Conservation (phyloP, 2,329 filamentous ascomycete genomes). For the Paraphoma sp. region DNA sequence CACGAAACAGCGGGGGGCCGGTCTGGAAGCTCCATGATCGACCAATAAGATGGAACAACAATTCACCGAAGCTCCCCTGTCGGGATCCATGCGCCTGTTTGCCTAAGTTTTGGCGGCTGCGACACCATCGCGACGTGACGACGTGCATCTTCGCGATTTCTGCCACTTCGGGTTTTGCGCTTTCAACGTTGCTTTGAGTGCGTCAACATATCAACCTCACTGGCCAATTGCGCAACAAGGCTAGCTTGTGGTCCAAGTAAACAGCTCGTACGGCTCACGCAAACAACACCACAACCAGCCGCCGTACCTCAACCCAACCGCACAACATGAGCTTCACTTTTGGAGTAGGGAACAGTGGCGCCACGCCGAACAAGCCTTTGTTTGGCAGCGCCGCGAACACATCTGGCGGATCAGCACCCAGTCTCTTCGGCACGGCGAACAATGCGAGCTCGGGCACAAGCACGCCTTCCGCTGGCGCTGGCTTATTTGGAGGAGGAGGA, state of each 20-base stretch:
- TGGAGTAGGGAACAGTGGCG: slow-evolving; percentile 30
- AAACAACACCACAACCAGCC: slow-evolving; percentile 5
- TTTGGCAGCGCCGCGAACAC: slow-evolving; percentile 33
- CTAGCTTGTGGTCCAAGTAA: slow-evolving; percentile 12
- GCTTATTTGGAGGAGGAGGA: slow-evolving; percentile 23
- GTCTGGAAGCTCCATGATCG: slow-evolving; percentile 15
- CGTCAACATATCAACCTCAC: not conserved
- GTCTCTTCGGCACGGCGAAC: slow-evolving; percentile 35
- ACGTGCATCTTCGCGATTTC: slow-evolving; percentile 16
- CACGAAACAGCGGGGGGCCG: slow-evolving; percentile 15
- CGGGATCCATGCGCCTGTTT: slow-evolving; percentile 17
- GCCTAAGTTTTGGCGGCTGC: slow-evolving; percentile 36
- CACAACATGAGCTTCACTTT: slow-evolving; percentile 44
- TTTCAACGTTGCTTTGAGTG: not conserved
- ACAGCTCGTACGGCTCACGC: slow-evolving; percentile 21
- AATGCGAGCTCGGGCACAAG: slow-evolving; percentile 21
- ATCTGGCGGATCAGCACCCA: slow-evolving; percentile 29
- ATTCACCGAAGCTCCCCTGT: slow-evolving; percentile 29
- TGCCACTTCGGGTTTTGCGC: slow-evolving; percentile 4
- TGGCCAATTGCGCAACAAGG: slow-evolving; percentile 9
- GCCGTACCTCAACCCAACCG: slow-evolving; percentile 7
- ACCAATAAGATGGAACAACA: slow-evolving; percentile 25
- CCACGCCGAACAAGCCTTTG: slow-evolving; percentile 39
- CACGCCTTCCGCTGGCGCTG: slow-evolving; percentile 18
- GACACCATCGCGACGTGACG: slow-evolving; percentile 29